phyloP scores from a whole-genome alignment of 192 early-diverging fungal species.

The Entomortierella lignicola region DNA sequence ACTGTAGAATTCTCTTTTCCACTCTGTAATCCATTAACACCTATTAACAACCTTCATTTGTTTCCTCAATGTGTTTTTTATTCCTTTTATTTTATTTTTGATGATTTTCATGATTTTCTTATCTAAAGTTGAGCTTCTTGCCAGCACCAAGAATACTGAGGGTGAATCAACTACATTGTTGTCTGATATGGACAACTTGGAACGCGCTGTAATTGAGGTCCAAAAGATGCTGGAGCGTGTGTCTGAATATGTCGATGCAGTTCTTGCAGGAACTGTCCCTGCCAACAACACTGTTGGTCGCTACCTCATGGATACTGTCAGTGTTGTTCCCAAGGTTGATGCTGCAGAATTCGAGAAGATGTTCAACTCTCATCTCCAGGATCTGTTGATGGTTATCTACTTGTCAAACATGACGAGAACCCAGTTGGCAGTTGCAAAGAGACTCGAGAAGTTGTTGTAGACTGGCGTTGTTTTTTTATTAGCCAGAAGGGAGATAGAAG shows the following conservation, averaged over 20 bases:
- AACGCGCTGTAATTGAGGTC: slow-evolving; percentile 79
- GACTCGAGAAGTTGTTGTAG: slow-evolving; percentile 83
- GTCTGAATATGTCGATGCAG: slow-evolving; percentile 80
- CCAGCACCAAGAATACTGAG: slow-evolving; percentile 66
- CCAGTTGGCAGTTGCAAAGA: slow-evolving; percentile 94
- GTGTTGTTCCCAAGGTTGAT: slow-evolving; percentile 89
- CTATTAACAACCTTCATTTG: too few relatives aligned
- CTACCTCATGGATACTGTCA: slow-evolving; percentile 93
- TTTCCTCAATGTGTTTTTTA: too few relatives aligned
- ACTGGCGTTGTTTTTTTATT: background rate
- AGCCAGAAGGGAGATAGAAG: background rate
- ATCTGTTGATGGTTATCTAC: slow-evolving; percentile 96
- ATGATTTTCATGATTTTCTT: background rate
- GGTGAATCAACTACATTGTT: slow-evolving; percentile 69
- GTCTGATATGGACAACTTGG: slow-evolving; percentile 93
- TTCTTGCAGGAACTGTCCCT: slow-evolving; percentile 67
- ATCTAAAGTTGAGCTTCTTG: slow-evolving; percentile 73
- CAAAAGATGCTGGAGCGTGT: slow-evolving; percentile 89
- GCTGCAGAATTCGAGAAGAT: slow-evolving; percentile 87
- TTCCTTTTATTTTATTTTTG: background rate
- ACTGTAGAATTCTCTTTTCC: too few relatives aligned
- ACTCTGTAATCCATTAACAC: too few relatives aligned
- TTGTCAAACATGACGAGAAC: slow-evolving; percentile 95
- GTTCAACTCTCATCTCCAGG: slow-evolving; percentile 95
- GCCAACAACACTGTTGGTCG: slow-evolving; percentile 88